Conservation (phyloP, 2,329 filamentous ascomycete species). For the Clonostachys chloroleuca region DNA sequence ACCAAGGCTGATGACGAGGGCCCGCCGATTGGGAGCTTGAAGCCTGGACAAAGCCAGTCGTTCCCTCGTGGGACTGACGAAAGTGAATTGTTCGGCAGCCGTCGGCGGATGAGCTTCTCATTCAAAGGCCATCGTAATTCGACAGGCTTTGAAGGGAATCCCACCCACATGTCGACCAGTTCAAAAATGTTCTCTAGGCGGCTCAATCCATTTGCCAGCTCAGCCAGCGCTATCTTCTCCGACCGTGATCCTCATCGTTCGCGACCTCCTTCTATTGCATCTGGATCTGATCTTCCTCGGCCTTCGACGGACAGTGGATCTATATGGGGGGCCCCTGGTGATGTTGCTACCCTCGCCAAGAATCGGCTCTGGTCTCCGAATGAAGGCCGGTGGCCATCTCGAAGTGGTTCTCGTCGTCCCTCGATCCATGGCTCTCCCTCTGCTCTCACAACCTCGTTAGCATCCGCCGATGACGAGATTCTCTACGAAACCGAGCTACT, state of each 20-base stretch:
- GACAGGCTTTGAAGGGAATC: conserved; percentile 34
- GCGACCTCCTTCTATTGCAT: conserved; percentile 65
- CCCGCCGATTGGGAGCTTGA: conserved; percentile 64
- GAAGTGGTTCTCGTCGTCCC: conserved; percentile 31
- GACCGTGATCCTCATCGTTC: conserved; percentile 56
- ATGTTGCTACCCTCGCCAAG: conserved; percentile 39
- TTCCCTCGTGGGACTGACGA: conserved; percentile 62
- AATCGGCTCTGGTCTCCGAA: conserved; percentile 62
- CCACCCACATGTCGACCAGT: conserved; percentile 24
- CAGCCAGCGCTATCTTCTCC: conserved; percentile 40
- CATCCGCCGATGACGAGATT: conserved; percentile 61
- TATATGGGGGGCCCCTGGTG: conserved; percentile 61
- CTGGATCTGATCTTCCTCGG: conserved; percentile 61
- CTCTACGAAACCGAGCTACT: conserved; percentile 52
- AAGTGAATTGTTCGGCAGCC: conserved; percentile 43
- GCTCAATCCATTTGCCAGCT: conserved; percentile 45
- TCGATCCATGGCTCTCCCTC: conserved; percentile 71
- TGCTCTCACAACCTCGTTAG: conserved; percentile 53
- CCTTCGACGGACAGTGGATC: conserved; percentile 76
- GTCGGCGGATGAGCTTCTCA: conserved; percentile 54
- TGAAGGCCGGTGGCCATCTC: conserved; percentile 12
- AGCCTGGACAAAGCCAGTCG: conserved; percentile 71
- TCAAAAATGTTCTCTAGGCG: conserved; percentile 18
- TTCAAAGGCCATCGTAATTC: conserved; percentile 54
- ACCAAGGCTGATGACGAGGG: conserved; percentile 53